Base-by-base conservation (phyloP, 2,329 filamentous ascomycete genomes). In the Fusarium phyllophilum region DNA sequence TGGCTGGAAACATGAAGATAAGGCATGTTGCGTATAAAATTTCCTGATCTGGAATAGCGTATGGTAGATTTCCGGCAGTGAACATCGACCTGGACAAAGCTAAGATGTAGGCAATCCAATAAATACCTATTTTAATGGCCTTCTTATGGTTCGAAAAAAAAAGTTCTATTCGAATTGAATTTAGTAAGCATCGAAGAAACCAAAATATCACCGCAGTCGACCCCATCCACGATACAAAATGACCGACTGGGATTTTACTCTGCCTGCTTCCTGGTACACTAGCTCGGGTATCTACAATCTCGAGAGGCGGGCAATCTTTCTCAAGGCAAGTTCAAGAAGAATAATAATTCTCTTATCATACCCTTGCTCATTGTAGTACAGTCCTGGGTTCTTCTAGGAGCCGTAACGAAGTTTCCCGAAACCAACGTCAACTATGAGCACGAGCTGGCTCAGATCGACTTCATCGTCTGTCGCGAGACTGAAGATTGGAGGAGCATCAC, bases 61-160 rank as follows among this genome's bases (percentile, higher is more conserved):
- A 22, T 17, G 48, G n/a, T 36, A 26, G 9, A 6, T 4, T 26
- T 20, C n/a, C 6, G 6, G 9, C n/a, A 15, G 1, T 3, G 9
- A 20, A 11, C 3, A 12, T 11, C 3, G 0, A 20, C 7, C 5
- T 36, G 9, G 13, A 24, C 20, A 4, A 8, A 15, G 31, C 6
- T 24, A 1, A 34, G 3, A 20, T 0, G 1, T 6, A 5, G 9
- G 13, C 13, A 34, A 8, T 12, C n/a, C 13, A 1, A 34, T 0
- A 2, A n/a, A 18, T 5, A 33, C 0, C 6, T n/a, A 18, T 18
- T 33, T 4, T n/a, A 2, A 13, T 24, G 12, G 9, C 15, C 6
- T 5, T 2, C 11, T 20, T 34, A 13, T 22, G 14, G 4, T 4
- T 17, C n/a, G n/a, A n/a, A n/a, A n/a, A 12, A 9, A 6, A 5